A percentile compares a stretch with the other conserved stretches of the same genome.
Conservation (phyloP, 352 stramenopile genomes). For the Globisporangium radiosum region DNA sequence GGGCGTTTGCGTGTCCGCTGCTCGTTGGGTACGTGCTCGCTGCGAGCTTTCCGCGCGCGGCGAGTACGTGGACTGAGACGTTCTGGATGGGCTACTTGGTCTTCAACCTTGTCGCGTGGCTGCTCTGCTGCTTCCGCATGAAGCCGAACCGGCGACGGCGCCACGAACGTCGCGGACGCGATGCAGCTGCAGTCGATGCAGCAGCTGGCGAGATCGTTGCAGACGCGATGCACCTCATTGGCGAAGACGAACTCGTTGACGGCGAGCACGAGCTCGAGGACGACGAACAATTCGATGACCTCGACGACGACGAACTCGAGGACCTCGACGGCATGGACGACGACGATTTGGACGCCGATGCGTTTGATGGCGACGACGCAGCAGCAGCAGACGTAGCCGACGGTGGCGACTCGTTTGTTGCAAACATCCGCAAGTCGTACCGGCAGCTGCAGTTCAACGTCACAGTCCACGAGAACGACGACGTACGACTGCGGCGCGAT, state of each 20-base stretch:
- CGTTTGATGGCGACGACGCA: slow-evolving; percentile 2
- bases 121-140: slow-evolving; percentile 66
- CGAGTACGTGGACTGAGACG: slow-evolving; percentile 46
- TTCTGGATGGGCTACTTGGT: slow-evolving; percentile 74
- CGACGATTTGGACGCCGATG: slow-evolving; percentile 25
- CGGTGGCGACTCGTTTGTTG: slow-evolving; percentile 24
- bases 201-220: neutral
- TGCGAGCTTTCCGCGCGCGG: slow-evolving; percentile 36
- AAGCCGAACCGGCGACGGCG: slow-evolving; percentile 37
- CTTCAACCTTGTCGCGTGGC: slow-evolving; percentile 66
- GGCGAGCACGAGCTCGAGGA: slow-evolving; percentile 14
- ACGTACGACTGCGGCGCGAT: slow-evolving; percentile 45
- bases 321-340: slow-evolving; percentile 34
- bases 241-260: slow-evolving; percentile 17
- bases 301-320: slow-evolving; percentile 28
- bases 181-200: neutral
- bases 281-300: slow-evolving; percentile 25
- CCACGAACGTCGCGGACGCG: slow-evolving; percentile 15
- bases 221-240: slow-evolving; percentile 9
- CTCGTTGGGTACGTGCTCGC: slow-evolving; percentile 61
- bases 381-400: slow-evolving; percentile 17
- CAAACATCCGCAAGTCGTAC: slow-evolving; percentile 51
- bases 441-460: slow-evolving; percentile 67
- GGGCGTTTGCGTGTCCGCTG: slow-evolving; percentile 62
- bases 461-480: slow-evolving; percentile 66